A percentile compares a stretch with the other conserved stretches of the same genome.
These are phyloP conservation scores for Hydnum rufescens DNA, from an alignment of 768 basidiomycete genomes.

Conservation along the genomic window DNA sequence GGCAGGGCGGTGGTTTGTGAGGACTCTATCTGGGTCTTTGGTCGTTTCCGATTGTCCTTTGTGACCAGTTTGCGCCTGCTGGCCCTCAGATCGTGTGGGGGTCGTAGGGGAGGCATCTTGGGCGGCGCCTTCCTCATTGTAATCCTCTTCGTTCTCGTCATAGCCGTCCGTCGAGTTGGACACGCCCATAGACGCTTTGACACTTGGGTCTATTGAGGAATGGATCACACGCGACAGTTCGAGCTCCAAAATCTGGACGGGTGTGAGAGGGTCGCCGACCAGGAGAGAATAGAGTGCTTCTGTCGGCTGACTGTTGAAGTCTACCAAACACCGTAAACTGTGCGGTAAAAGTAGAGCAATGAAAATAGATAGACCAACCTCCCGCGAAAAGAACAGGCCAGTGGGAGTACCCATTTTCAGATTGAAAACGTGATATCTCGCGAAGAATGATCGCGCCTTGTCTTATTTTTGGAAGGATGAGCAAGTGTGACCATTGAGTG, in stretches of 20 bases:
- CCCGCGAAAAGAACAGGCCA: conserved; percentile 80
- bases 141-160: conserved; percentile 26
- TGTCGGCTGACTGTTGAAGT: conserved; percentile 76
- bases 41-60: conserved; percentile 19
- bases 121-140: conserved; percentile 13
- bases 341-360: background rate
- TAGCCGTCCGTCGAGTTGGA: conserved; percentile 1
- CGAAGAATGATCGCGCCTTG: conserved; percentile 60
- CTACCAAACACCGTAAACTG: conserved; percentile 22
- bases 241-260: conserved; percentile 33
- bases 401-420: conserved; percentile 21
- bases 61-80: background rate
- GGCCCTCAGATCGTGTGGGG: no score
- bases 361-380: conserved; percentile 27
- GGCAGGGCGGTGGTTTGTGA: conserved; percentile 53
- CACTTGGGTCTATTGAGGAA: conserved; percentile 12
- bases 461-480: conserved; percentile 21
- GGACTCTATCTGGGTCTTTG: conserved; percentile 45
- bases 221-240: conserved; percentile 34
- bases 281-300: conserved; percentile 71
- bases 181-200: background rate
- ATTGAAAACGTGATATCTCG: conserved; percentile 37
- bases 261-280: conserved; percentile 36
- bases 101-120: background rate
- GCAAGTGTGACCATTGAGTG: background rate